These are phyloP conservation scores for Bolboschoenus planiculmis DNA, from an alignment of 176 grass and related monocot species.

Conservation along the genomic window DNA sequence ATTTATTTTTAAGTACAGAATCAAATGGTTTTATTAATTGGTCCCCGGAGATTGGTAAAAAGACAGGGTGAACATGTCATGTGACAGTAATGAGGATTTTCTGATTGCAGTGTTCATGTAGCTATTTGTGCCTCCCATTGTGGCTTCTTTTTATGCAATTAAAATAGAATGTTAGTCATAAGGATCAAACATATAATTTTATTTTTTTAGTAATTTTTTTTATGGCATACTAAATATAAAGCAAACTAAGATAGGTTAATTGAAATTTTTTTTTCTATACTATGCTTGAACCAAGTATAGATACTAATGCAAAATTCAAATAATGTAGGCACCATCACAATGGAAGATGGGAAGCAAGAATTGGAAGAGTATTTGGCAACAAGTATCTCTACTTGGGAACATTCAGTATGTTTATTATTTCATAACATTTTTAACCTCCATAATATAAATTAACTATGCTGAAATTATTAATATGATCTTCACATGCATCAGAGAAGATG, in stretches of 20 bases:
- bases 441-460: neutral
- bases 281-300: neutral
- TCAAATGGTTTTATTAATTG: neutral
- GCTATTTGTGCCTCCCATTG: slow-evolving; percentile 3
- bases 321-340: slow-evolving; percentile 78
- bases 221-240: neutral
- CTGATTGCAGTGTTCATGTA: neutral
- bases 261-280: neutral
- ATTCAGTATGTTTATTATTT: slow-evolving; percentile 42
- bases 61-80: slow-evolving; percentile 6
- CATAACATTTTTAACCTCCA: neutral
- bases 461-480: neutral
- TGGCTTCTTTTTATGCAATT: neutral
- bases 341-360: slow-evolving; percentile 87
- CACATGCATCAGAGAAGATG: too few species aligned
- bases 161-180: neutral
- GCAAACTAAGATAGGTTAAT: neutral
- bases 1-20: neutral
- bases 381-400: slow-evolving; percentile 95
- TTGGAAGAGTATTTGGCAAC: slow-evolving; percentile 69
- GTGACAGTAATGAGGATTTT: neutral
- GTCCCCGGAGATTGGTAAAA: neutral
- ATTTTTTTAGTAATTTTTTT: neutral
- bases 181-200: neutral
- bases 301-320: neutral